Percentiles rank a stretch among this genome's conserved stretches.
These are phyloP conservation scores for Filobasidium floriforme DNA, from an alignment of 768 basidiomycete genomes.

Conservation along the genomic window DNA sequence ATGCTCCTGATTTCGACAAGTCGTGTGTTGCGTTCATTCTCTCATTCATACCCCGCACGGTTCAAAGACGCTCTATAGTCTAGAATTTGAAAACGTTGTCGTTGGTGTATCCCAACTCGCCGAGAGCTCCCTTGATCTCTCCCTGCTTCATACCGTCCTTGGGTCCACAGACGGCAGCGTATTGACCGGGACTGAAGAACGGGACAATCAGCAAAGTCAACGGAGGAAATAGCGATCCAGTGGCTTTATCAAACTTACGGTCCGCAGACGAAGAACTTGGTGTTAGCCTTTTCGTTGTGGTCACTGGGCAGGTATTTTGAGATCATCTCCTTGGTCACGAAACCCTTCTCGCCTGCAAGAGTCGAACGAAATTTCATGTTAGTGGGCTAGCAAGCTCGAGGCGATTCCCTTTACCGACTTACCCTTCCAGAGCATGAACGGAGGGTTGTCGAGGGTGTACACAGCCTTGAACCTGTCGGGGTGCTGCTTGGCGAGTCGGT, in stretches of 20 bases:
- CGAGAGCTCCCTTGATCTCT: slow-evolving; percentile 68
- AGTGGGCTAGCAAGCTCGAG: background rate
- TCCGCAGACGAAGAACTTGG: slow-evolving; percentile 66
- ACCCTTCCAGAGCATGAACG: slow-evolving; percentile 59
- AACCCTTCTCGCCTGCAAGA: slow-evolving; percentile 62
- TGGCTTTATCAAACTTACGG: slow-evolving; percentile 32
- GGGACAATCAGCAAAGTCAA: background rate
- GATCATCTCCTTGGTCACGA: slow-evolving; percentile 64
- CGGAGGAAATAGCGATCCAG: background rate
- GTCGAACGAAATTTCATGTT: background rate
- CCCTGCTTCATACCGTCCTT: slow-evolving; percentile 87
- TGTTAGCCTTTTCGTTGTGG: slow-evolving; percentile 69
- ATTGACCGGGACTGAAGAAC: slow-evolving; percentile 58
- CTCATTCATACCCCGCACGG: too few species aligned
- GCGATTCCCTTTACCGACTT: background rate
- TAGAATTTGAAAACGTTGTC: slow-evolving; percentile 65
- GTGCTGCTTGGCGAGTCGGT: slow-evolving; percentile 47
- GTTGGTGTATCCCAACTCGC: slow-evolving; percentile 73
- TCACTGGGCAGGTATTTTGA: slow-evolving; percentile 62
- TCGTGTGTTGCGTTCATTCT: too few species aligned
- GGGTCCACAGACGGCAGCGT: slow-evolving; percentile 77
- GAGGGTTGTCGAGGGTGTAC: slow-evolving; percentile 75
- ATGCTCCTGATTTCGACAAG: too few species aligned
- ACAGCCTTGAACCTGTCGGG: slow-evolving; percentile 62
- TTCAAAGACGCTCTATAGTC: background rate